phyloP scores from a whole-genome alignment of 139 green algal species.

The Volvox africanus region DNA sequence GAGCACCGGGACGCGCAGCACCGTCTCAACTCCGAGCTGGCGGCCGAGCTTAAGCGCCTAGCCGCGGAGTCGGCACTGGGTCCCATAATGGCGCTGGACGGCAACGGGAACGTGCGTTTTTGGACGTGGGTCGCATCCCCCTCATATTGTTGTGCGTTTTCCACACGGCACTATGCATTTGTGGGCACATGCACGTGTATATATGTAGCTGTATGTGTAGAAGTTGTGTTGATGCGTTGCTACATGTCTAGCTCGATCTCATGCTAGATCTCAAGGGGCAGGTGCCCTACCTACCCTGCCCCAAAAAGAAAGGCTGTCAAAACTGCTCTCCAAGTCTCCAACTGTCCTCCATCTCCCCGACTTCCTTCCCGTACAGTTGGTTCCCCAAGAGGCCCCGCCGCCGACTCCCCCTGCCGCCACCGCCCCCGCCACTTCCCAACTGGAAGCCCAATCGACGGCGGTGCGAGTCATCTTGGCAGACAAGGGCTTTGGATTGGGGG shows the following conservation, averaged over 20 bases:
- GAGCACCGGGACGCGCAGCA: constrained; percentile 52
- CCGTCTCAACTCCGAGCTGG: constrained; percentile 54
- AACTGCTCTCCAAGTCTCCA: background rate
- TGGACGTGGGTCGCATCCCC: no score
- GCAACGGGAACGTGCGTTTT: constrained; percentile 20
- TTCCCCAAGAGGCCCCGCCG: background rate
- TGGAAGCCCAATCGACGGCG: constrained; percentile 55
- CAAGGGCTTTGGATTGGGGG: constrained; percentile 43
- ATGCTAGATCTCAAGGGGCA: no score
- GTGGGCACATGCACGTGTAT: no score
- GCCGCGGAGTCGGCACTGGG: constrained; percentile 51
- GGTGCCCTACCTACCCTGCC: no score
- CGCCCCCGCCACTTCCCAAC: constrained; percentile 24
- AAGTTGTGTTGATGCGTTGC: no score
- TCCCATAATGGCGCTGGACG: constrained; percentile 49
- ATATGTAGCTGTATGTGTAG: no score
- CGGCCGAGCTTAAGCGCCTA: constrained; percentile 56
- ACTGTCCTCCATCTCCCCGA: background rate
- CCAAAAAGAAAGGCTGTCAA: no score
- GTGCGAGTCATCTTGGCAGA: constrained; percentile 55
- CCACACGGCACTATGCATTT: no score
- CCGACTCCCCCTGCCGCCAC: constrained; percentile 25
- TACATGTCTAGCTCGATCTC: no score
- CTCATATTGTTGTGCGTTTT: no score
- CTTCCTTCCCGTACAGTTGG: background rate